Evolutionary conservation across 1,284 basidiomycete species (phyloP).

Genomic region (Hortiboletus rubellus): DNA sequence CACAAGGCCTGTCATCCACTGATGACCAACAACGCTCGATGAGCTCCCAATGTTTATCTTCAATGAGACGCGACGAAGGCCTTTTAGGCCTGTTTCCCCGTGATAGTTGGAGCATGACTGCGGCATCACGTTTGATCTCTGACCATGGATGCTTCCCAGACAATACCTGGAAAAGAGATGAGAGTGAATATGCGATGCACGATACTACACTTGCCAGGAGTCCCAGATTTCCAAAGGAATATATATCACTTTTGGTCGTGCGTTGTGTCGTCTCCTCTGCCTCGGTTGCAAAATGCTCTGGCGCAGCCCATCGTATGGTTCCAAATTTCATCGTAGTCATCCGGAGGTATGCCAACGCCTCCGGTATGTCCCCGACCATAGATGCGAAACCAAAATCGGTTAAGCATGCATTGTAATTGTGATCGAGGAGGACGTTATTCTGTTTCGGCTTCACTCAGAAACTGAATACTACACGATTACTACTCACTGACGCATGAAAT

Average conservation of each 20-base stretch:
- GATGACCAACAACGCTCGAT: constrained; percentile 7
- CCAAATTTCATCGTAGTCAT: neutral
- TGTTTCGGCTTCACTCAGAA: neutral
- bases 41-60: constrained; percentile 3
- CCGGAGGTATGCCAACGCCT: neutral
- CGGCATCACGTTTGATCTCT: neutral
- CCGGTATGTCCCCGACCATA: neutral
- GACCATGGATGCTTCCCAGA: constrained; percentile 4
- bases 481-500: neutral
- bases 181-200: neutral
- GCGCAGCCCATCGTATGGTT: constrained; percentile 1
- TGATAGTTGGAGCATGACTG: neutral
- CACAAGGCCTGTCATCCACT: neutral
- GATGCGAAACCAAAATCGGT: constrained; percentile 1
- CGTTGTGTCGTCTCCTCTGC: neutral
- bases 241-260: constrained; percentile 7
- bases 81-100: neutral
- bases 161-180: neutral
- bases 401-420: neutral
- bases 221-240: constrained; percentile 3
- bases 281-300: neutral
- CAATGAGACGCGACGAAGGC: neutral
- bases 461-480: neutral
- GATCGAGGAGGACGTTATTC: constrained; percentile 1
- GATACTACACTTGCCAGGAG: neutral